These are phyloP conservation scores for Chimonanthus salicifolius DNA, from an alignment of 164 flowering plant genomes.

Conservation along the genomic window DNA sequence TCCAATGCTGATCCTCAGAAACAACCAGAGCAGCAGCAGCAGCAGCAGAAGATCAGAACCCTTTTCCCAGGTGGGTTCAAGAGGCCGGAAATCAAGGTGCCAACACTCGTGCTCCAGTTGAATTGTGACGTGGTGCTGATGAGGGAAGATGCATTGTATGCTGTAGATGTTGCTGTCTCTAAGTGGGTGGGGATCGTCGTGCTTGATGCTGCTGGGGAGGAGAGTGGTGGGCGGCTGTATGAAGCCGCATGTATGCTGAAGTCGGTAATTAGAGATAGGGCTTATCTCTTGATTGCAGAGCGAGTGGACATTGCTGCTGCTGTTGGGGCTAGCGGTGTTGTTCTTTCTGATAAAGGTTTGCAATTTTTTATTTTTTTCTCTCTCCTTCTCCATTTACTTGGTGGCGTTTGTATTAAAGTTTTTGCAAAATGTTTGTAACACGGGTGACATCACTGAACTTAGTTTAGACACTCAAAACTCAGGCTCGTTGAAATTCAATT, in stretches of 20 bases:
- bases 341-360: slow-evolving; percentile 89
- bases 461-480: too few relatives aligned
- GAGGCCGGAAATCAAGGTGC: slow-evolving; percentile 78
- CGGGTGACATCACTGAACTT: too few relatives aligned
- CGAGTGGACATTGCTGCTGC: slow-evolving; percentile 93
- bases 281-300: slow-evolving; percentile 66
- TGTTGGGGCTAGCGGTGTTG: slow-evolving; percentile 81
- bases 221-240: slow-evolving; percentile 56
- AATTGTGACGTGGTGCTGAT: slow-evolving; percentile 45
- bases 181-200: slow-evolving; percentile 63
- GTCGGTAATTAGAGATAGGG: slow-evolving; percentile 69
- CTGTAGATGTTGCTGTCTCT: slow-evolving; percentile 59
- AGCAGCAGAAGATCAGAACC: slow-evolving; percentile 36
- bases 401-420: too few relatives aligned
- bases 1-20: slow-evolving; percentile 10
- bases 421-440: too few relatives aligned
- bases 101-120: slow-evolving; percentile 56
- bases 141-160: slow-evolving; percentile 32
- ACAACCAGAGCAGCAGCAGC: slow-evolving; percentile 15
- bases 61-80: slow-evolving; percentile 84
- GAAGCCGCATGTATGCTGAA: slow-evolving; percentile 83
- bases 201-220: slow-evolving; percentile 44
- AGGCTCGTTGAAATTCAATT: too few relatives aligned
- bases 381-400: too few relatives aligned
- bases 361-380: background rate